These are phyloP conservation scores for Biscogniauxia marginata DNA, from an alignment of 2,329 filamentous ascomycete genomes.

Conservation along the genomic window DNA sequence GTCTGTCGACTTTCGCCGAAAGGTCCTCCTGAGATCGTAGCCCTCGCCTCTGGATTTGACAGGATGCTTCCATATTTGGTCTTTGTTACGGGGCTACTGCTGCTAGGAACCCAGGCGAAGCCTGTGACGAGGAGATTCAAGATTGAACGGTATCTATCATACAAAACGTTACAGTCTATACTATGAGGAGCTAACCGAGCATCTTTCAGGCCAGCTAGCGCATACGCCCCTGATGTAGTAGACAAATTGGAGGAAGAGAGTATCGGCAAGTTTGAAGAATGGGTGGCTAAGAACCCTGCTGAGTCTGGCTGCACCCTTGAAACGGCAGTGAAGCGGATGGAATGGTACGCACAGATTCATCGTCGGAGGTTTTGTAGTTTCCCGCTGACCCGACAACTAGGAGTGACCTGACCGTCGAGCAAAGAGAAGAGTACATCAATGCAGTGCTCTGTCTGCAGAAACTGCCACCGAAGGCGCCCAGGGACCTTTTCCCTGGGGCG, in stretches of 20 bases:
- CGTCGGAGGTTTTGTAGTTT: not conserved
- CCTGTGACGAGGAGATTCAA: too few relatives aligned
- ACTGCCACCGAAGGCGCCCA: conserved; percentile 24
- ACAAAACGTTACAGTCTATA: too few relatives aligned
- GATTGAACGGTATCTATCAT: too few relatives aligned
- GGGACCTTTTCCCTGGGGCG: conserved; percentile 28
- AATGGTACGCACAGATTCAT: conserved; percentile 24
- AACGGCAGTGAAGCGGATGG: conserved; percentile 26
- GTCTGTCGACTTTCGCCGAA: too few relatives aligned
- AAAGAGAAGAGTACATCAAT: conserved; percentile 30
- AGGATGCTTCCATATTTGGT: too few relatives aligned
- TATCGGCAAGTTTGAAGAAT: conserved; percentile 30
- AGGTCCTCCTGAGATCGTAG: too few relatives aligned
- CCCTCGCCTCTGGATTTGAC: too few relatives aligned
- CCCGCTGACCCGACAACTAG: conserved; percentile 16
- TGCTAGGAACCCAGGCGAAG: too few relatives aligned
- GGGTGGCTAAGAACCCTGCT: conserved; percentile 24
- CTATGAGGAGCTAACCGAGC: too few relatives aligned
- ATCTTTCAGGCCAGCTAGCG: too few relatives aligned
- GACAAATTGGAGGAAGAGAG: conserved; percentile 30
- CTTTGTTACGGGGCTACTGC: too few relatives aligned
- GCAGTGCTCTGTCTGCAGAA: conserved; percentile 31
- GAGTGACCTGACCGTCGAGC: conserved; percentile 29
- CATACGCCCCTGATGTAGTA: too few relatives aligned
- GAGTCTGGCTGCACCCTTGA: conserved; percentile 28